phyloP scores from a whole-genome alignment of 2,329 filamentous ascomycete species.

The Niveomyces coronatus region DNA sequence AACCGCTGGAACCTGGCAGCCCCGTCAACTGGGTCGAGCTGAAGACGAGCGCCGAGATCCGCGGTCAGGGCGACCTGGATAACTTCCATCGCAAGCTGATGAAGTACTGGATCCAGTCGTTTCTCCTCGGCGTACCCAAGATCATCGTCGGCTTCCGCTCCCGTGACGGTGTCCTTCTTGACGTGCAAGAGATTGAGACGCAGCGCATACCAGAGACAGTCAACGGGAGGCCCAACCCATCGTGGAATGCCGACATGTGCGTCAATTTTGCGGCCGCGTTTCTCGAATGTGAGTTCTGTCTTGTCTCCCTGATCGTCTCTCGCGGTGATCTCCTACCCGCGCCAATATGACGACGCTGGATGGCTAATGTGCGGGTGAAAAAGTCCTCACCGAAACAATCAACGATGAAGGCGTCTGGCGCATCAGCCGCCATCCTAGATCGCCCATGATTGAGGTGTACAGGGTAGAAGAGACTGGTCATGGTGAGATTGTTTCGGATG shows the following conservation, averaged over 20 bases:
- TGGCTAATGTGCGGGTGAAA: too few species aligned
- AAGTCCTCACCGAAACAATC: constrained; percentile 54
- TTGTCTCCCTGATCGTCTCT: not conserved
- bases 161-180: constrained; percentile 57
- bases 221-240: constrained; percentile 50
- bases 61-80: constrained; percentile 54
- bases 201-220: constrained; percentile 68
- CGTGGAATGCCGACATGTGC: constrained; percentile 88
- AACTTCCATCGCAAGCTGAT: constrained; percentile 84
- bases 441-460: constrained; percentile 60
- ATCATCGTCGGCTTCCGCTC: constrained; percentile 85
- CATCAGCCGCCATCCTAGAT: constrained; percentile 56
- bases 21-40: constrained; percentile 89
- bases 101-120: constrained; percentile 96
- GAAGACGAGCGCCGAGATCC: constrained; percentile 74
- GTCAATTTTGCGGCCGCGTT: constrained; percentile 81
- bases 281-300: constrained; percentile 54
- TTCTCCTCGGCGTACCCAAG: constrained; percentile 82
- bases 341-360: too few species aligned
- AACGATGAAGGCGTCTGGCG: constrained; percentile 71
- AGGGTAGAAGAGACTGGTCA: constrained; percentile 64
- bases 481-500: constrained; percentile 63
- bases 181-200: constrained; percentile 71
- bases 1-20: constrained; percentile 53
- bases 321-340: not conserved